Evolutionary conservation across 2,329 filamentous ascomycete species (phyloP).

Genomic region (Biscogniauxia mediterranea): DNA sequence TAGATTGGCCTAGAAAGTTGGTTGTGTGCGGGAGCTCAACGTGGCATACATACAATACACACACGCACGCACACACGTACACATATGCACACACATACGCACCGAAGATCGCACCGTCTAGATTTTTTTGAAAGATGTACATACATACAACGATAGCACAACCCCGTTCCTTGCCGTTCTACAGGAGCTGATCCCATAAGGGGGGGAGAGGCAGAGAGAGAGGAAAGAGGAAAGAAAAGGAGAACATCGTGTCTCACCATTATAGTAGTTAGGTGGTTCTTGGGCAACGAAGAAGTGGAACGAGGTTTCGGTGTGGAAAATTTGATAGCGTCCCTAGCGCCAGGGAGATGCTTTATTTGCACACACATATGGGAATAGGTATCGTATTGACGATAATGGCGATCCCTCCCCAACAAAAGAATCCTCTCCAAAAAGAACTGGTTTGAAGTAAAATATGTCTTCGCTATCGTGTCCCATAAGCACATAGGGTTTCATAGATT

Average conservation of each 20-base stretch:
- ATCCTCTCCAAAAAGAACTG: conserved; percentile 1
- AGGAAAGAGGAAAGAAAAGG: not conserved
- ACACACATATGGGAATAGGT: not conserved
- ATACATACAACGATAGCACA: not conserved
- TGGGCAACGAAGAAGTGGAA: not conserved
- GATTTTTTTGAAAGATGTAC: not conserved
- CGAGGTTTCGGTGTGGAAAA: not conserved
- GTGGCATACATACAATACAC: not conserved
- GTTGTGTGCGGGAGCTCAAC: not conserved
- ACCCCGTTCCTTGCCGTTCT: not conserved
- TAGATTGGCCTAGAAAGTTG: not conserved
- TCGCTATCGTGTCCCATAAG: conserved; percentile 28
- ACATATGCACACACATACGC: not conserved
- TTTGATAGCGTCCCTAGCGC: not conserved
- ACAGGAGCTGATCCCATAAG: not conserved
- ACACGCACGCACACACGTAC: not conserved
- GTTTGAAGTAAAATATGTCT: conserved; percentile 11
- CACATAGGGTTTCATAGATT: conserved; percentile 23
- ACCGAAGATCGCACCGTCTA: not conserved
- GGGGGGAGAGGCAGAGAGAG: not conserved
- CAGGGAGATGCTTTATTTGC: not conserved
- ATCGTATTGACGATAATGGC: not conserved
- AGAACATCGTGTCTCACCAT: not conserved
- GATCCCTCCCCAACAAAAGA: not conserved
- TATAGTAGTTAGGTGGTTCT: not conserved